These are phyloP conservation scores for Coemansia pectinata DNA, from an alignment of 192 early-diverging fungal genomes.

Conservation along the genomic window DNA sequence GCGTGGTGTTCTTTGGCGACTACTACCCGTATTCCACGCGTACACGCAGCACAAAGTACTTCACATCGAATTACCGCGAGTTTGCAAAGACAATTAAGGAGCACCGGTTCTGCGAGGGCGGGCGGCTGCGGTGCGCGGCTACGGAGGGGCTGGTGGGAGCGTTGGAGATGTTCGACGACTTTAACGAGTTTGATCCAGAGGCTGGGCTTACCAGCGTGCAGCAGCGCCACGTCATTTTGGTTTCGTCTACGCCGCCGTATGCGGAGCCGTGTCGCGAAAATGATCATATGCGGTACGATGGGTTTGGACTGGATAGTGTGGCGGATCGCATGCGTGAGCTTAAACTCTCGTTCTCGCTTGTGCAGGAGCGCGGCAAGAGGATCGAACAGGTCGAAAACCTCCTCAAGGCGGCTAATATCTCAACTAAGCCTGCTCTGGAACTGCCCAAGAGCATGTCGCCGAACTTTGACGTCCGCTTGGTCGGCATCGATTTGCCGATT, in stretches of 20 bases:
- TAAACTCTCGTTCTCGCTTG: slow-evolving; percentile 52
- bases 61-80: slow-evolving; percentile 56
- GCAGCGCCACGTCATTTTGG: slow-evolving; percentile 50
- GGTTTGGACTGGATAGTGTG: slow-evolving; percentile 41
- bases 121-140: slow-evolving; percentile 47
- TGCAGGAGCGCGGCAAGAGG: slow-evolving; percentile 43
- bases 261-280: slow-evolving; percentile 46
- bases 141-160: slow-evolving; percentile 52
- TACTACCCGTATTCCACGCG: slow-evolving; percentile 53
- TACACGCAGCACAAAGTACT: slow-evolving; percentile 52
- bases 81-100: slow-evolving; percentile 51
- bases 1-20: slow-evolving; percentile 56
- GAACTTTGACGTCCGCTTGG: slow-evolving; percentile 38
- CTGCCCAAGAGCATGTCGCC: slow-evolving; percentile 47
- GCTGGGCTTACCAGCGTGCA: slow-evolving; percentile 41
- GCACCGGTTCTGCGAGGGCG: slow-evolving; percentile 48
- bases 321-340: slow-evolving; percentile 50
- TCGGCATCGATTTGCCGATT: slow-evolving; percentile 40
- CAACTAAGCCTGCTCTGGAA: slow-evolving; percentile 31
- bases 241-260: slow-evolving; percentile 50
- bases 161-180: slow-evolving; percentile 57
- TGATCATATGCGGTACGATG: slow-evolving; percentile 48
- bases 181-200: slow-evolving; percentile 50
- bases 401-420: slow-evolving; percentile 37
- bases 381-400: slow-evolving; percentile 44